These are phyloP conservation scores for Chrysopogon serrulatus DNA, from an alignment of 176 grass and related monocot species.

Conservation along the genomic window DNA sequence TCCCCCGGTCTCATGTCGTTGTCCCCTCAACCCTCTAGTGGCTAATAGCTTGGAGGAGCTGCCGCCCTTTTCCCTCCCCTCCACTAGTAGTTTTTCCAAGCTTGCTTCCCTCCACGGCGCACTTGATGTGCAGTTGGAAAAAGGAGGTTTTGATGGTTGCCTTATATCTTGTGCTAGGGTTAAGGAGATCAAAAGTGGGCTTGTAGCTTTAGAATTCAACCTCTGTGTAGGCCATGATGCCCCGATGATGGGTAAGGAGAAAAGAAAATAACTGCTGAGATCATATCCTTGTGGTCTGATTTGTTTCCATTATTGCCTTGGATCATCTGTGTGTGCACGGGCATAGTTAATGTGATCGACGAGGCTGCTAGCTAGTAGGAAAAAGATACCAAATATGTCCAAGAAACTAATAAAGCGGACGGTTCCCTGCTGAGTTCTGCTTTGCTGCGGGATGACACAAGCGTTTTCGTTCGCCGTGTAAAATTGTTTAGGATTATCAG, in stretches of 20 bases:
- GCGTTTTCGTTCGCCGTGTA: neutral
- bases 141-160: constrained; percentile 14
- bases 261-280: neutral
- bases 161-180: constrained; percentile 25
- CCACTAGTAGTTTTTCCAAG: neutral
- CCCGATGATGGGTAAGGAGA: constrained; percentile 30
- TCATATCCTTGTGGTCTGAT: neutral
- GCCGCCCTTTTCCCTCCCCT: neutral
- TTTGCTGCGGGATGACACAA: neutral
- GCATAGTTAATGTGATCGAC: neutral
- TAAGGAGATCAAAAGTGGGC: neutral
- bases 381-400: neutral
- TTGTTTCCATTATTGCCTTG: neutral
- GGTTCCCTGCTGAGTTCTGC: constrained; percentile 23
- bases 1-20: constrained; percentile 41
- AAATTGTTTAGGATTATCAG: neutral
- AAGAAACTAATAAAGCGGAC: neutral
- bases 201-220: constrained; percentile 12
- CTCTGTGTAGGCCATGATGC: constrained; percentile 30
- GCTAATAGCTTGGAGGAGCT: neutral
- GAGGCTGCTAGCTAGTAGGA: neutral
- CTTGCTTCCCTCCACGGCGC: neutral
- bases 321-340: neutral
- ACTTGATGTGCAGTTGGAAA: constrained; percentile 38
- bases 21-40: constrained; percentile 16